Percentiles rank a stretch among this genome's conserved stretches.
These are phyloP conservation scores for Russula lepida DNA, from an alignment of 768 basidiomycete species.

Conservation along the genomic window DNA sequence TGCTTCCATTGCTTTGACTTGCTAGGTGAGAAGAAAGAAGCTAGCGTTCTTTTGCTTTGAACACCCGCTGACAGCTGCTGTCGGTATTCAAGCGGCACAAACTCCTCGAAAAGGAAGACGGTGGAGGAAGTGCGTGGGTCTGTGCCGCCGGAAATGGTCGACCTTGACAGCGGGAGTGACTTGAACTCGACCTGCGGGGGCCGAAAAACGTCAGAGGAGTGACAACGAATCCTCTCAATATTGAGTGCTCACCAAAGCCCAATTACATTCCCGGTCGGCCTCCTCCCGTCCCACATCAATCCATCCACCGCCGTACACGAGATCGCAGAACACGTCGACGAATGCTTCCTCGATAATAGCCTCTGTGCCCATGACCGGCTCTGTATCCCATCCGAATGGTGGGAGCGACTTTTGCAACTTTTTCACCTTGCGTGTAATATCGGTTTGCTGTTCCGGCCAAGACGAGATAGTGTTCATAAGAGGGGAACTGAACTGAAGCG, in stretches of 20 bases:
- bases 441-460: constrained; percentile 70
- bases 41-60: constrained; percentile 47
- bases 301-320: constrained; percentile 80
- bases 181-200: constrained; percentile 74
- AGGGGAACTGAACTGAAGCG: constrained; percentile 68
- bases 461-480: constrained; percentile 49
- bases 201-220: not conserved
- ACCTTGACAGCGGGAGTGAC: constrained; percentile 44
- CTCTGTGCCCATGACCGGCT: constrained; percentile 66
- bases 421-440: constrained; percentile 69
- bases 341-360: constrained; percentile 88
- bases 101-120: constrained; percentile 86
- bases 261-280: constrained; percentile 79
- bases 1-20: constrained; percentile 64
- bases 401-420: constrained; percentile 77
- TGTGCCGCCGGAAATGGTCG: constrained; percentile 25
- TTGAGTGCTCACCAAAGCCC: constrained; percentile 68
- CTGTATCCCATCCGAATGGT: constrained; percentile 88
- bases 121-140: constrained; percentile 70
- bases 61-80: constrained; percentile 57
- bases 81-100: constrained; percentile 82
- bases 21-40: constrained; percentile 52
- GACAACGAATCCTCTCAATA: not conserved
- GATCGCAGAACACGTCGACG: constrained; percentile 76
- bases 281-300: constrained; percentile 73